Evolutionary conservation across 2,329 filamentous ascomycete species (phyloP).

Genomic region (Aureobasidium melanogenum): DNA sequence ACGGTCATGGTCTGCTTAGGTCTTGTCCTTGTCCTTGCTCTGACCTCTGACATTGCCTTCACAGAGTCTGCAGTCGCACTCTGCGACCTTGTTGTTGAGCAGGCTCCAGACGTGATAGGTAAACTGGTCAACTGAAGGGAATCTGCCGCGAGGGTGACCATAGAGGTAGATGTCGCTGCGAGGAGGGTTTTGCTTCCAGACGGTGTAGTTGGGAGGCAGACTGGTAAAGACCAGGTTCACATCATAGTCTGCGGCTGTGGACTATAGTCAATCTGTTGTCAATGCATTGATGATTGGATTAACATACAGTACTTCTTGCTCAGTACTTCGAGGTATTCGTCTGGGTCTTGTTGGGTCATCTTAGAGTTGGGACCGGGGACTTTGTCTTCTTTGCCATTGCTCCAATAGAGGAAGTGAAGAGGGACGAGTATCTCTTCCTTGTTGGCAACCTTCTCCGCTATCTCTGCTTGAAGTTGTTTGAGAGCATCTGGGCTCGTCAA

Average conservation of each 20-base stretch:
- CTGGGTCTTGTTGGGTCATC: background rate
- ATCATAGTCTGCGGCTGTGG: background rate
- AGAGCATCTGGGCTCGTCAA: background rate
- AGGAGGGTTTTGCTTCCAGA: background rate
- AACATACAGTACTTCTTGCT: background rate
- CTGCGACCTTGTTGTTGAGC: background rate
- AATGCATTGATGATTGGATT: too few species aligned
- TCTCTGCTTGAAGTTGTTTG: background rate
- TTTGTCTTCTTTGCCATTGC: background rate
- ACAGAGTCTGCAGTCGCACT: background rate
- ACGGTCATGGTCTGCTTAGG: background rate
- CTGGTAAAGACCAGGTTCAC: background rate
- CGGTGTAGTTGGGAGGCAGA: background rate
- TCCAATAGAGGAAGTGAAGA: background rate
- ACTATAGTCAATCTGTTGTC: background rate
- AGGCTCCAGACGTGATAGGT: background rate
- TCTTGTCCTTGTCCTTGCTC: background rate
- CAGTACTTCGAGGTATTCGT: background rate
- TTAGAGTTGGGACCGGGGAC: background rate
- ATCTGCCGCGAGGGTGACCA: background rate
- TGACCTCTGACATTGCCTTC: background rate
- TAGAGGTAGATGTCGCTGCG: background rate
- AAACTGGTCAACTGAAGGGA: background rate
- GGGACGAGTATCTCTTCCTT: background rate
- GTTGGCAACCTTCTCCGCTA: background rate